Conservation (phyloP, 2,329 filamentous ascomycete genomes). For the Ophiognomonia clavigignenti-juglandacearum region DNA sequence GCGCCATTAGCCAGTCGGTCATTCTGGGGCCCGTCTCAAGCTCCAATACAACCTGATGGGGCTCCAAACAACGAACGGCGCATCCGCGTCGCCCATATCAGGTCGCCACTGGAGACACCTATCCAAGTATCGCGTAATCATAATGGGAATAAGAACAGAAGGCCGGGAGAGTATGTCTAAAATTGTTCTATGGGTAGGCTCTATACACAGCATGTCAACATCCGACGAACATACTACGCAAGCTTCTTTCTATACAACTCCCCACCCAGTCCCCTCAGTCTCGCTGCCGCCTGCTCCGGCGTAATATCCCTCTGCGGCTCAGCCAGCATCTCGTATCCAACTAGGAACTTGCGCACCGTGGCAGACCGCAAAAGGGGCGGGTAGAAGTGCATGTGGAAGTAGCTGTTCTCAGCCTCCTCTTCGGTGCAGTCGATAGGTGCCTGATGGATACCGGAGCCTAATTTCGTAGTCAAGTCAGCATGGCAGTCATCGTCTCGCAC, state of each 20-base stretch:
- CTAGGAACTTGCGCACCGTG: conserved; percentile 91
- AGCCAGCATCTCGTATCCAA: conserved; percentile 93
- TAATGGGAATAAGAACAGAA: no score
- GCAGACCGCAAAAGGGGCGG: conserved; percentile 88
- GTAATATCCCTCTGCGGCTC: conserved; percentile 99
- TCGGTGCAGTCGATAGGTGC: conserved; percentile 77
- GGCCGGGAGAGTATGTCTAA: no score
- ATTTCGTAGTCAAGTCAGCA: background rate
- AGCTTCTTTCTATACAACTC: conserved; percentile 75
- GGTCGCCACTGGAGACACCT: no score
- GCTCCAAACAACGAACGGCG: no score
- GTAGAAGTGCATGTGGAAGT: conserved; percentile 97
- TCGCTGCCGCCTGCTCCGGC: conserved; percentile 84
- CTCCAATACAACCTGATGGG: no score
- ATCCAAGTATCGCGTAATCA: no score
- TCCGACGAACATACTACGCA: conserved; percentile 13
- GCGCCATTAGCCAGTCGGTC: no score
- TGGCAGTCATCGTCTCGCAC: no score
- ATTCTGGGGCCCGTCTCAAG: no score
- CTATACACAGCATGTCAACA: no score
- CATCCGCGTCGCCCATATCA: no score
- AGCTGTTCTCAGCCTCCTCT: conserved; percentile 81
- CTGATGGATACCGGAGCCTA: conserved; percentile 90
- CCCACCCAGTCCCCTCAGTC: conserved; percentile 70
- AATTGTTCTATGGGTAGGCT: no score